Base-by-base conservation (phyloP, 2,329 filamentous ascomycete genomes). In the Verticillium nonalfalfae region DNA sequence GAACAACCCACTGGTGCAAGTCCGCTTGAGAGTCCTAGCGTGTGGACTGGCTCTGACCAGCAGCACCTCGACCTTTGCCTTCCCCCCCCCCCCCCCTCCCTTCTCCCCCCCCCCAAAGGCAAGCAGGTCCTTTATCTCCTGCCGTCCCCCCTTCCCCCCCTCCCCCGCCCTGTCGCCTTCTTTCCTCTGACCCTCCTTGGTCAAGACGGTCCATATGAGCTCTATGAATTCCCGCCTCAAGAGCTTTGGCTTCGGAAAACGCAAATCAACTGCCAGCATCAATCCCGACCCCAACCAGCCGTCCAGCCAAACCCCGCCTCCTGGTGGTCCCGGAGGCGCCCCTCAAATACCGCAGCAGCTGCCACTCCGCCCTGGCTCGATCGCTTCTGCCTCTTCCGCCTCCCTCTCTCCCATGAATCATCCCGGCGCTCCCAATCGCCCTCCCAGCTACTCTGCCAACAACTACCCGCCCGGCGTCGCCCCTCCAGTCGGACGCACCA, bases 161-260 rank as follows among this genome's bases (percentile, higher is more conserved):
- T 62, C 58, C 52, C 61, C 56, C 59, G 59, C 59, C 56, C 60
- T 40, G 56, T 58, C 58, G 59, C 57, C 59, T 73, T 75, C 73
- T 73, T 75, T 68, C 68, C 63, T 69, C 57, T 31, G 38, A 50
- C 57, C 45, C 39, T 38, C 38, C n/a, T 50, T 50, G 45, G 45
- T 50, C 45, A 50, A 50, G 45, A 50, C 68, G 57, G 67, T 73
- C 77, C 80, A 78, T 81, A 90, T 90, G 88, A 90, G 85, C 84
- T 90, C 87, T 83, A 85, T 90, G 85, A 91, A 90, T 82, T 85
- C 86, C 75, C 87, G 89, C 78, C 86, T 91, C 76, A 90, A 90
- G 82, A 85, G 85, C 82, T 84, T 92, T 80, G 88, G 90, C 79
- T 90, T 91, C 82, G 89, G 88, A 79, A 91, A 90, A 85, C 88